These are phyloP conservation scores for Neurospora crassa DNA, from an alignment of 2,329 filamentous ascomycete genomes.

Conservation along the genomic window DNA sequence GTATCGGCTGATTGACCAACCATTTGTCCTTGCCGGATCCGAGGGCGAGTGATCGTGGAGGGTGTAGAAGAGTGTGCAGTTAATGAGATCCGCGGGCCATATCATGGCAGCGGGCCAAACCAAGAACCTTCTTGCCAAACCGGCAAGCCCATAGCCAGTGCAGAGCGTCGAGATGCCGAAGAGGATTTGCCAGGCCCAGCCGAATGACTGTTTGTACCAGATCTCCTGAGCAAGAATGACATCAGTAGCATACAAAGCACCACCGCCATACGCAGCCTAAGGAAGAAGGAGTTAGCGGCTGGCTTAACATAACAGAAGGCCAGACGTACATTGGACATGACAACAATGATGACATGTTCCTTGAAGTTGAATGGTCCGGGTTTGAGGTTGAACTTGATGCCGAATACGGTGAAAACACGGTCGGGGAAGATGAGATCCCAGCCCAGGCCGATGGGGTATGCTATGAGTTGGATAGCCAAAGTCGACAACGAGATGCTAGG, in stretches of 20 bases:
- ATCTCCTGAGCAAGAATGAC: slow-evolving; percentile 42
- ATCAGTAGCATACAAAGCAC: slow-evolving; percentile 46
- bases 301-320: background rate
- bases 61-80: slow-evolving; percentile 52
- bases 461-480: slow-evolving; percentile 52
- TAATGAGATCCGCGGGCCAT: slow-evolving; percentile 52
- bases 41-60: slow-evolving; percentile 51
- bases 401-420: slow-evolving; percentile 39
- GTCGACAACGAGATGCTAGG: slow-evolving; percentile 51
- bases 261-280: slow-evolving; percentile 47
- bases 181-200: slow-evolving; percentile 50
- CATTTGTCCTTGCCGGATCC: slow-evolving; percentile 41
- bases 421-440: slow-evolving; percentile 48
- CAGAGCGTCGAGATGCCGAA: slow-evolving; percentile 51
- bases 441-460: slow-evolving; percentile 46
- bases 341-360: slow-evolving; percentile 51
- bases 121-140: slow-evolving; percentile 48
- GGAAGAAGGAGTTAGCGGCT: slow-evolving; percentile 11
- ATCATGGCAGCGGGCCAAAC: slow-evolving; percentile 55
- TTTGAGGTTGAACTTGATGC: slow-evolving; percentile 45
- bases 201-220: slow-evolving; percentile 48
- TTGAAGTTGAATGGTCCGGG: slow-evolving; percentile 52
- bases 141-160: slow-evolving; percentile 55
- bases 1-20: slow-evolving; percentile 57
- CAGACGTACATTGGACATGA: slow-evolving; percentile 51